Base-by-base conservation (phyloP, 1,139 yeast species). In the Blastobotrys capitulatus region DNA sequence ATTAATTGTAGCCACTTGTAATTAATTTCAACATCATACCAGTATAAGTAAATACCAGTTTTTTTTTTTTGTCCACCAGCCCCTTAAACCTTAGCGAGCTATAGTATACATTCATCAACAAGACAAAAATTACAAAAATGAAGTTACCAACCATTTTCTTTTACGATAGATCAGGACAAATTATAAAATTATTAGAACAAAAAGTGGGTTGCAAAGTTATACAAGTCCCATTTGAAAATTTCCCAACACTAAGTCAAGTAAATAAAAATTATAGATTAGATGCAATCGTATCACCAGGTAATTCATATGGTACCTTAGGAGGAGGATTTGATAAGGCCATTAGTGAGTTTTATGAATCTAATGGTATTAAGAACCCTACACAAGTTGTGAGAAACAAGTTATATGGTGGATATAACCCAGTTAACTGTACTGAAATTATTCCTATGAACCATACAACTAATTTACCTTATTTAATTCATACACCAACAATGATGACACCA, bases 401-500 rank as follows among this genome's bases (percentile, higher is more conserved):
- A 20, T 45, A 52, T 4, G 36, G 37, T 3, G 74, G 75, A 0
- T 73, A 71, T 48, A 54, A 67, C 16, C 68, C 72, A 2, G 65
- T 67, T 13, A 60, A 61, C 0, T 55, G 56, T 26, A 65, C 69
- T 1, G 59, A 58, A 27, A 49, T 70, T 35, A 59, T 69, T 19
- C 48, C 36, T 19, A 38, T 49, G 16, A 20, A 38, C 7, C 6
- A 6, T 6, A 5, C 7, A 22, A 5, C 25, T 7, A 27, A 38
- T 15, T 42, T 51, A 4, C 62, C 64, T 1, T 67, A 70, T 26
- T 60, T 77, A 6, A 54, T 77, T 6, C 78, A 75, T 51, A 56
- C 72, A 2, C 80, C 81, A 0, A 77, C 82, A 0, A 73, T 77
- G 74, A 65, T 73, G n/a, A 65, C 71, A 1, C 81, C 80, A 10